Percentiles rank a stretch among this genome's conserved stretches.
Evolutionary conservation across 164 flowering plant genomes (phyloP).

Genomic region (Liquidambar formosana): DNA sequence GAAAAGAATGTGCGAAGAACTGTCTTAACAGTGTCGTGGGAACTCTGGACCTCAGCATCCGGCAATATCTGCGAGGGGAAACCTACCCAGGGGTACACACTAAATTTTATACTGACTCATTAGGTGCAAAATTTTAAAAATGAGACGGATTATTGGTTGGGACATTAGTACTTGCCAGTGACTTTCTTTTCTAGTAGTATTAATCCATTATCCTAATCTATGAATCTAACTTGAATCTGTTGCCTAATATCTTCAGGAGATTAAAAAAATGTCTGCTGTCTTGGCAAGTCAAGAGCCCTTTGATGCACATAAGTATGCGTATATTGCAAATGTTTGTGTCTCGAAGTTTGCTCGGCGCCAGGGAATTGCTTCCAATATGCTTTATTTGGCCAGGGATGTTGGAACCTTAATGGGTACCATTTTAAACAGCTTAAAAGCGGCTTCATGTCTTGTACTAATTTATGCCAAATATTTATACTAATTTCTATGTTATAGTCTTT

Average conservation of each 20-base stretch:
- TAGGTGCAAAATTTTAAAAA: not conserved
- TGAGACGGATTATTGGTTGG: not conserved
- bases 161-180: not conserved
- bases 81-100: conserved; percentile 59
- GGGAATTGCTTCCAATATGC: conserved; percentile 62
- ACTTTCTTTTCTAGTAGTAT: not conserved
- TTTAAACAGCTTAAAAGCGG: not conserved
- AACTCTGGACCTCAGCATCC: conserved; percentile 60
- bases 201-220: not conserved
- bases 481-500: not conserved
- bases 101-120: not conserved
- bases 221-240: not conserved
- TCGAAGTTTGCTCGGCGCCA: conserved; percentile 67
- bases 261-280: conserved; percentile 29
- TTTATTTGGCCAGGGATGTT: conserved; percentile 53
- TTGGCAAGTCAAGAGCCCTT: conserved; percentile 46
- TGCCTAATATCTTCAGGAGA: conserved; percentile 37
- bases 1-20: conserved; percentile 57
- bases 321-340: conserved; percentile 64
- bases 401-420: conserved; percentile 47
- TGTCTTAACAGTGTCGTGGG: conserved; percentile 61
- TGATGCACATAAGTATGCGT: conserved; percentile 57
- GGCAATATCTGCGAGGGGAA: conserved; percentile 64
- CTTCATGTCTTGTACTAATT: not conserved
- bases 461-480: not conserved